These are phyloP conservation scores for Aristolochia contorta DNA, from an alignment of 164 flowering plant species.

Conservation along the genomic window DNA sequence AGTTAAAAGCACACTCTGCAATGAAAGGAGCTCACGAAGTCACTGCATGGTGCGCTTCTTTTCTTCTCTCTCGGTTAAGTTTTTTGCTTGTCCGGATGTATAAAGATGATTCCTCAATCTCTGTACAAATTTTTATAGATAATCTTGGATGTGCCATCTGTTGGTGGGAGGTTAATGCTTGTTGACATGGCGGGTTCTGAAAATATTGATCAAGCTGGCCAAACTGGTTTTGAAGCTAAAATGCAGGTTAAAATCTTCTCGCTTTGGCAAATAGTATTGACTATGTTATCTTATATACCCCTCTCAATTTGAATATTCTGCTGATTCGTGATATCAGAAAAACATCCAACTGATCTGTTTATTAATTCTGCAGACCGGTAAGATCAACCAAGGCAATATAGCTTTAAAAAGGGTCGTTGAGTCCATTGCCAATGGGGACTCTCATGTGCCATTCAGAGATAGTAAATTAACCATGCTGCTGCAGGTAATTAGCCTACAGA, in stretches of 20 bases:
- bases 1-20: constrained; percentile 78
- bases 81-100: neutral
- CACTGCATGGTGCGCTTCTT: constrained; percentile 78
- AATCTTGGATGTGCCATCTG: constrained; percentile 86
- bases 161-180: constrained; percentile 93
- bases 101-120: neutral
- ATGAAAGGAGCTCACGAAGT: constrained; percentile 95
- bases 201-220: constrained; percentile 98
- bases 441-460: constrained; percentile 95
- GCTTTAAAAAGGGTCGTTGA: constrained; percentile 96
- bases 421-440: constrained; percentile 96
- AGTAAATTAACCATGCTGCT: constrained; percentile 97
- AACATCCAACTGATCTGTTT: neutral
- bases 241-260: constrained; percentile 57
- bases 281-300: neutral
- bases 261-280: neutral
- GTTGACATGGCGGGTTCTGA: constrained; percentile 99
- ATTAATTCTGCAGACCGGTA: constrained; percentile 60
- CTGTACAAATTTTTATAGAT: constrained; percentile 34
- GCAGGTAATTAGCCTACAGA: constrained; percentile 40
- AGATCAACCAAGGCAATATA: constrained; percentile 91
- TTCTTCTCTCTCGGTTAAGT: neutral
- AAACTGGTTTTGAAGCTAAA: constrained; percentile 88
- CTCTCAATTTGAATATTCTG: neutral
- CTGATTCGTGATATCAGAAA: neutral